Evolutionary conservation across 345 rosid species (phyloP).

Genomic region (Brassica rapa): DNA sequence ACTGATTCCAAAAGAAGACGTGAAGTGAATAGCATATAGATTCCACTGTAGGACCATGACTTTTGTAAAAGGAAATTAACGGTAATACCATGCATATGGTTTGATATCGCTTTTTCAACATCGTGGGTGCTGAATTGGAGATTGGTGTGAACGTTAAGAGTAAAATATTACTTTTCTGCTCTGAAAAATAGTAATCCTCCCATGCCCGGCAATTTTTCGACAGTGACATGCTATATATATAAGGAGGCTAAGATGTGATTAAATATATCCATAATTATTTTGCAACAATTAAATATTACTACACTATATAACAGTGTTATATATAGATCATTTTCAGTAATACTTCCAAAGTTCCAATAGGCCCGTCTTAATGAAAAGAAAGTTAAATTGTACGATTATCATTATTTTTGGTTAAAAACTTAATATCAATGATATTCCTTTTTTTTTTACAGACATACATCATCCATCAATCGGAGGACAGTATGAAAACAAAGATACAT

Average conservation of each 20-base stretch:
- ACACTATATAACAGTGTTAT: no score
- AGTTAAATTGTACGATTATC: not conserved
- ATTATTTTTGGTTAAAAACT: no score
- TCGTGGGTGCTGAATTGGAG: slow-evolving; percentile 3
- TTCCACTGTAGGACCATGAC: slow-evolving; percentile 5
- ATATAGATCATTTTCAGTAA: no score
- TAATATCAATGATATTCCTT: not conserved
- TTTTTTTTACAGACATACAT: not conserved
- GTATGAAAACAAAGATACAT: not conserved
- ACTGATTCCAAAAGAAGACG: not conserved
- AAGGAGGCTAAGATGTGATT: not conserved
- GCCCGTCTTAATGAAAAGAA: not conserved
- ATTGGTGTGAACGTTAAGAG: slow-evolving; percentile 16
- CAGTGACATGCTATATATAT: slow-evolving; percentile 8
- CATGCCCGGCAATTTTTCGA: slow-evolving; percentile 19
- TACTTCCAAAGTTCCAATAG: not conserved
- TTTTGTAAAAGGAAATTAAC: not conserved
- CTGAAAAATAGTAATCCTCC: slow-evolving; percentile 18
- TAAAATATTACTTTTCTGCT: not conserved
- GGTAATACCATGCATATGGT: not conserved
- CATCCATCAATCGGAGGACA: not conserved
- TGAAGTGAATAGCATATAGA: slow-evolving; percentile 6
- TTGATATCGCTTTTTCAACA: not conserved
- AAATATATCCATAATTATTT: not conserved
- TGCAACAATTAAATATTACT: not conserved